These are phyloP conservation scores for Datura wrightii DNA, from an alignment of 257 asterid genomes.

Conservation along the genomic window DNA sequence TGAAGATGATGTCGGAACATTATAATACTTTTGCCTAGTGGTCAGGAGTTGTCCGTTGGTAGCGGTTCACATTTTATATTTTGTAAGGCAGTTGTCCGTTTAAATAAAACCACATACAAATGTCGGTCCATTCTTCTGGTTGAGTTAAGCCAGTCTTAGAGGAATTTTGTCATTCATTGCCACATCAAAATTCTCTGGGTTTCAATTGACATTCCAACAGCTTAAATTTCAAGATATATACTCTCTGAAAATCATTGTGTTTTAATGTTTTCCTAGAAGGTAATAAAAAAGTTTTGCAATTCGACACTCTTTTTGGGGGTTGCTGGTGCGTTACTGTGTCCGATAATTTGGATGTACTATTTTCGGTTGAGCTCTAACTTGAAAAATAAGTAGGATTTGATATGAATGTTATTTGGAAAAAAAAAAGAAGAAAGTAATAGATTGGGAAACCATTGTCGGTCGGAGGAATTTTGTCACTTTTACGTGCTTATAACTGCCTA, in stretches of 20 bases:
- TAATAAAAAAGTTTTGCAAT: too few relatives aligned
- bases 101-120: conserved; percentile 4
- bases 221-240: too few relatives aligned
- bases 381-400: too few relatives aligned
- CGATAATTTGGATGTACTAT: too few relatives aligned
- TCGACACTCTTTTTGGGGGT: too few relatives aligned
- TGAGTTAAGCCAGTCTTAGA: background rate
- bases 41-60: conserved; percentile 18
- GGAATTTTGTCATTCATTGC: conserved; percentile 12
- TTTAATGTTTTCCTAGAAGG: too few relatives aligned
- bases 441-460: background rate
- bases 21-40: conserved; percentile 3
- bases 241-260: too few relatives aligned
- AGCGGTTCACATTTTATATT: conserved; percentile 4
- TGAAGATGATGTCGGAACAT: conserved; percentile 40
- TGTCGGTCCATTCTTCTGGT: conserved; percentile 25
- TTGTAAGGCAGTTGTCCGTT: background rate
- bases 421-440: too few relatives aligned
- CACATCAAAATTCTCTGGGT: background rate
- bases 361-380: too few relatives aligned
- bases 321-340: too few relatives aligned
- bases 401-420: too few relatives aligned
- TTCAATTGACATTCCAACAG: too few relatives aligned
- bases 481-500: background rate
- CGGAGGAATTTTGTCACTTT: conserved; percentile 6